Evolutionary conservation across 1,139 yeast species (phyloP).

Genomic region (Zygosaccharomyces pseudobailii): DNA sequence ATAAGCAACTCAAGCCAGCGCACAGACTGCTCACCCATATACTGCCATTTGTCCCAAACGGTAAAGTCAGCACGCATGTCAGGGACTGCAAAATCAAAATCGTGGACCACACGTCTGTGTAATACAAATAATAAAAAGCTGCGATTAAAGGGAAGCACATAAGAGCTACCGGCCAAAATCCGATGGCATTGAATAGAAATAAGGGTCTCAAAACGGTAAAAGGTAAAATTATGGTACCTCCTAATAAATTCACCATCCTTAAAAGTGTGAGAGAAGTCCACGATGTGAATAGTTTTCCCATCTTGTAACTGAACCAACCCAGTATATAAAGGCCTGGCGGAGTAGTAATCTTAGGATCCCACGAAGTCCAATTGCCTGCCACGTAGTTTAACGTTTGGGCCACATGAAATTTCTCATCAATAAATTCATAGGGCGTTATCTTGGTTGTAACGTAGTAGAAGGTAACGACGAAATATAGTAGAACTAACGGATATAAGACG

Average conservation of each 20-base stretch:
- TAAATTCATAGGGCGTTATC: conserved; percentile 29
- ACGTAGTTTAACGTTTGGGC: conserved; percentile 72
- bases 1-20: conserved; percentile 57
- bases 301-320: conserved; percentile 46
- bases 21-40: conserved; percentile 40
- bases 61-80: conserved; percentile 37
- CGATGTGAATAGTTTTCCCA: conserved; percentile 26
- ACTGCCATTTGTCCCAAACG: conserved; percentile 34
- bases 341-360: conserved; percentile 93
- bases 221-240: conserved; percentile 57
- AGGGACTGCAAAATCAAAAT: conserved; percentile 54
- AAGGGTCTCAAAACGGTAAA: conserved; percentile 36
- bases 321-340: conserved; percentile 88
- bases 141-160: conserved; percentile 64
- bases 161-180: conserved; percentile 47
- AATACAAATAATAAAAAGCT: conserved; percentile 70
- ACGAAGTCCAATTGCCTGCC: conserved; percentile 50
- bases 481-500: conserved; percentile 23
- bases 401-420: conserved; percentile 82
- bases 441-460: conserved; percentile 24
- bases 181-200: conserved; percentile 37
- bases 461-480: conserved; percentile 21
- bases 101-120: conserved; percentile 93
- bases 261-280: conserved; percentile 42
- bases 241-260: conserved; percentile 57